Base-by-base conservation (phyloP, 2,329 filamentous ascomycete species). In the Neofusicoccum umdonicola region DNA sequence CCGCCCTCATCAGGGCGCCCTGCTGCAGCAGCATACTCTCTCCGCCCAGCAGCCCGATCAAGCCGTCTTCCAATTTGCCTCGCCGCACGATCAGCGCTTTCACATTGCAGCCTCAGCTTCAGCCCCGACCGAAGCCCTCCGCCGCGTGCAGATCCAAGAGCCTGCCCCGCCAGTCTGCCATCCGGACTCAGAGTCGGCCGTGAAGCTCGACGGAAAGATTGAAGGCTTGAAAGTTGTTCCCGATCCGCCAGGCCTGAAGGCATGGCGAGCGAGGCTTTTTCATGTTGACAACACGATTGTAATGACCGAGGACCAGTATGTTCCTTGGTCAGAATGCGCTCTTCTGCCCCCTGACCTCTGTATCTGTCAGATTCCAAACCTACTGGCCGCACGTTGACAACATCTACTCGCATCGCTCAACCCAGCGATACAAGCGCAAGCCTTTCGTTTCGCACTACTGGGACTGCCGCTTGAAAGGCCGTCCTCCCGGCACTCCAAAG, bases 351-450 rank as follows among this genome's bases (percentile, higher is more conserved):
- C 44, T 62, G 37, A 48, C 60, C 50, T 48, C 13, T 45, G 15
- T 64, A 12, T 65, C 27, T 62, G 63, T 34, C 64, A 91, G 89
- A 72, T 93, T 90, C 73, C 86, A 91, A 71, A 92, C 86, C 6
- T 94, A 93, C 76, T 93, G 93, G 71, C 90, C 90, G 0, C 90
- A 93, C 76, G 84, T 94, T 69, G 91, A 93, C 79, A 93, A 93
- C 74, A 86, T 93, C 69, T 94, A 93, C 78, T 93, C 90, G 31
- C 91, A 93, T 78, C 88, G 90, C 67, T 93, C 90, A 1, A 93
- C 90, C 2, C 91, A 93, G 74, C 84, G 84, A 62, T 92, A 93
- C 76, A 93, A 93, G 79, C 88, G 89, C 71, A 92, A 91, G 70
- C 88, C 89, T n/a, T 91, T 93, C 69, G 83, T 92, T 63, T 92